Percentiles rank a stretch among this genome's conserved stretches.
Conservation (phyloP, 2,329 filamentous ascomycete genomes). For the Ascomycota sp. region DNA sequence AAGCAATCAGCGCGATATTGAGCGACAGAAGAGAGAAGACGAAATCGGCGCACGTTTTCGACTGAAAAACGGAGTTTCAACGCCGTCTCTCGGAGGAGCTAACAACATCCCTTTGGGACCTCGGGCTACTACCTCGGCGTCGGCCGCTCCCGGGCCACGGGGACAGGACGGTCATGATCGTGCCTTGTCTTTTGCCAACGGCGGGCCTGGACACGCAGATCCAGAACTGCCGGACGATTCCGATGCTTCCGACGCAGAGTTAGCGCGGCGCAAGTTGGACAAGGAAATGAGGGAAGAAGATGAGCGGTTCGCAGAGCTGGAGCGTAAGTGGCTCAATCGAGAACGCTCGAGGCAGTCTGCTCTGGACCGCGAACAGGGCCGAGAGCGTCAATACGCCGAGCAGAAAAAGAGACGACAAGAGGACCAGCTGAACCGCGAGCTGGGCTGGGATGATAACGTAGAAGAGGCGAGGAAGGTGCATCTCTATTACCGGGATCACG, state of each 20-base stretch:
- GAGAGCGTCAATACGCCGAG: slow-evolving; percentile 55
- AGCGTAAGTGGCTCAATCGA: slow-evolving; percentile 77
- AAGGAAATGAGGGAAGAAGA: slow-evolving; percentile 60
- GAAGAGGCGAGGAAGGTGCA: slow-evolving; percentile 53
- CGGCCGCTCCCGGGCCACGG: slow-evolving; percentile 48
- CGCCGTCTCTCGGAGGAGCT: slow-evolving; percentile 32
- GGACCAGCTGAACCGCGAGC: slow-evolving; percentile 40
- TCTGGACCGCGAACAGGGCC: slow-evolving; percentile 63
- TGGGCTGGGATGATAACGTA: slow-evolving; percentile 77
- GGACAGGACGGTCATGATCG: slow-evolving; percentile 41
- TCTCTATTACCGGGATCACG: slow-evolving; percentile 74
- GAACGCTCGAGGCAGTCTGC: slow-evolving; percentile 71
- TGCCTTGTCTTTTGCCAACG: slow-evolving; percentile 62
- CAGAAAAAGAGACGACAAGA: slow-evolving; percentile 45
- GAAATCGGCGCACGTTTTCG: slow-evolving; percentile 79
- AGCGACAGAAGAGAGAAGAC: slow-evolving; percentile 73
- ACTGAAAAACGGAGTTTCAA: slow-evolving; percentile 42
- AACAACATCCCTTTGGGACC: slow-evolving; percentile 21
- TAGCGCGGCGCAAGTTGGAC: slow-evolving; percentile 49
- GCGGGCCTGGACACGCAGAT: slow-evolving; percentile 39
- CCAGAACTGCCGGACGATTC: slow-evolving; percentile 84
- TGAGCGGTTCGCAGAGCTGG: slow-evolving; percentile 64
- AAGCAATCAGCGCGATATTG: slow-evolving; percentile 71
- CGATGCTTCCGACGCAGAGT: slow-evolving; percentile 69
- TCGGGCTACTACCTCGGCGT: slow-evolving; percentile 24